Conservation (phyloP, 1,284 basidiomycete species). For the Ceratobasidium sp. region DNA sequence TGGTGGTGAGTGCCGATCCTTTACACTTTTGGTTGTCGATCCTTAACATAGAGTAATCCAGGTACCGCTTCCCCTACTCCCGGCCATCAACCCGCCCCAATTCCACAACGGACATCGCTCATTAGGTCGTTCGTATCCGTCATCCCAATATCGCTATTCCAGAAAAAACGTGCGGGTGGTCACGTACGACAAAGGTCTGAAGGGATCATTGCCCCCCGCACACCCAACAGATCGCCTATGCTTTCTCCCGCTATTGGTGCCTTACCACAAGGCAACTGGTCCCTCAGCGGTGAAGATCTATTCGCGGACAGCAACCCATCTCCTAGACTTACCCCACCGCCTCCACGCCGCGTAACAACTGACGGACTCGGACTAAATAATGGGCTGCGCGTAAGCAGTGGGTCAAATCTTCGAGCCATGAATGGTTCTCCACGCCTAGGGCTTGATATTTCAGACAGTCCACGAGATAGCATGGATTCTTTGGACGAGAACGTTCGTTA, state of each 20-base stretch:
- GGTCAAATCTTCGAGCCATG: constrained; percentile 18
- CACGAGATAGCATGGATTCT: constrained; percentile 28
- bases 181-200: constrained; percentile 55
- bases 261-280: constrained; percentile 29
- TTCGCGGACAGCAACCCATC: constrained; percentile 16
- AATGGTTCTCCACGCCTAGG: constrained; percentile 23
- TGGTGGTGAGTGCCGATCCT: constrained; percentile 36
- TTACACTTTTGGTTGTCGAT: no score
- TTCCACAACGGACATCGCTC: constrained; percentile 62
- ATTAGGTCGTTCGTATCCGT: constrained; percentile 70
- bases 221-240: constrained; percentile 50
- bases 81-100: constrained; percentile 9
- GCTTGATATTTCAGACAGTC: constrained; percentile 13
- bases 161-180: constrained; percentile 49
- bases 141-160: constrained; percentile 51
- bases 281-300: constrained; percentile 26
- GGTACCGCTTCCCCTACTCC: constrained; percentile 31
- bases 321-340: constrained; percentile 22
- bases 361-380: constrained; percentile 28
- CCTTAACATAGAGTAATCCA: constrained; percentile 14
- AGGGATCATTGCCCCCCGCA: constrained; percentile 71
- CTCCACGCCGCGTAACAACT: constrained; percentile 17
- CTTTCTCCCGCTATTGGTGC: constrained; percentile 38
- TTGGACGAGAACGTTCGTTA: constrained; percentile 15
- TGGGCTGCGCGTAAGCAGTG: constrained; percentile 20